Evolutionary conservation across 768 basidiomycete species (phyloP).

Genomic region (Collybia nuda): DNA sequence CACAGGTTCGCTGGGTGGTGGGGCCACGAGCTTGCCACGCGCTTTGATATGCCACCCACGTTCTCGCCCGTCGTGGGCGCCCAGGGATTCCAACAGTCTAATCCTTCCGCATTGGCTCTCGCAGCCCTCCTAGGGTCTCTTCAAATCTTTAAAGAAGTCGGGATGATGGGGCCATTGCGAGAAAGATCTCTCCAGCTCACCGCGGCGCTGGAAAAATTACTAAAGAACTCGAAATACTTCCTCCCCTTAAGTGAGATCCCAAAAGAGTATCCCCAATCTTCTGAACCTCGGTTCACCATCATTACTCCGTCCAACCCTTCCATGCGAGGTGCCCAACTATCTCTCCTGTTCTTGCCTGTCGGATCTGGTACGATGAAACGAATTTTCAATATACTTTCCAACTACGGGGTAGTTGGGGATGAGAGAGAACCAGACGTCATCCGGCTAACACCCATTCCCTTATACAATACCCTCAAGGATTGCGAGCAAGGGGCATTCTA

Average conservation of each 20-base stretch:
- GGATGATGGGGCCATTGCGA: conserved; percentile 70
- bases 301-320: conserved; percentile 76
- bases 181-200: conserved; percentile 74
- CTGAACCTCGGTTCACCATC: conserved; percentile 73
- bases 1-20: conserved; percentile 93
- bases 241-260: conserved; percentile 40
- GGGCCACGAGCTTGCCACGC: conserved; percentile 87
- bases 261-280: conserved; percentile 22
- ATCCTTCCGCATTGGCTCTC: conserved; percentile 80
- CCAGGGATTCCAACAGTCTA: conserved; percentile 95
- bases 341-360: conserved; percentile 72
- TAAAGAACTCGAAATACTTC: conserved; percentile 65
- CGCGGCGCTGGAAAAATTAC: conserved; percentile 60
- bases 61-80: conserved; percentile 90
- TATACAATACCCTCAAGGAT: conserved; percentile 86
- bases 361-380: conserved; percentile 67
- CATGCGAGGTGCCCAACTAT: conserved; percentile 84
- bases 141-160: conserved; percentile 74
- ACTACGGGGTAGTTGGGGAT: conserved; percentile 85
- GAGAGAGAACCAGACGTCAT: conserved; percentile 92
- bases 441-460: conserved; percentile 78
- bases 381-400: conserved; percentile 59
- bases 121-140: conserved; percentile 84
- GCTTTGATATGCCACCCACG: conserved; percentile 85
- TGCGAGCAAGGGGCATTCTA: conserved; percentile 66